Evolutionary conservation across 768 basidiomycete species (phyloP), one percentile per base, ranked within the genome.

Genomic region (Amyloporia xantha): DNA sequence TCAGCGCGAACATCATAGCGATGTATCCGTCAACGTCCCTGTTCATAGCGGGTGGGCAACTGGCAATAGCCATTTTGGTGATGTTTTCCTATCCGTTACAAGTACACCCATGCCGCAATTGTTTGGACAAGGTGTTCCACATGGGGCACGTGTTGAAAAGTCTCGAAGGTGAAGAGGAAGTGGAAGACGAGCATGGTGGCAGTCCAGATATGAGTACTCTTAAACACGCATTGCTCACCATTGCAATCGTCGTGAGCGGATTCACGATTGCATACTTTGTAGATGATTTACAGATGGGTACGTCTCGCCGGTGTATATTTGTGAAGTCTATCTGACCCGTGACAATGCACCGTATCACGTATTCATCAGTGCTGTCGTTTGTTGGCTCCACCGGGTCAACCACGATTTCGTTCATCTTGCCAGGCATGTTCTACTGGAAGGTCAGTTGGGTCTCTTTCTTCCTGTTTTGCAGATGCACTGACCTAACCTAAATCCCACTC

Each of bases 311-410:
- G 36, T 43, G 15, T 45, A 44, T 38, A 37, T 35, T 48, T 5
- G 20, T 23, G 38, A 15, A 44, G 20, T 47, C 27, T 53, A 44
- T 15, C 44, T 58, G 38, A 60, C 37, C 25, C 37, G 26, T 30
- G 33, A 35, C 39, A 41, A 25, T 15, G 43, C n/a, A n/a, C n/a
- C n/a, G n/a, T n/a, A n/a, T 48, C 39, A 49, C 51, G 37, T 49
- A n/a, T 36, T 13, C 26, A 24, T 33, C 60, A 91, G 95, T 98
- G 12, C 74, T 98, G 27, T 91, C 92, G 3, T 96, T 99, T 62
- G 95, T 99, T 30, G 96, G 96, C 1, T 86, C 92, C 20, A 97
- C 93, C 1, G 96, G 96, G 11, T 95, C 91, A 12, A 96, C 94
- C 21, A 95, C 93, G 17, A 91, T 98, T 50, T 93, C 91, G 1